phyloP scores from a whole-genome alignment of 1,284 basidiomycete species.

The Laetiporus sulphureus region DNA sequence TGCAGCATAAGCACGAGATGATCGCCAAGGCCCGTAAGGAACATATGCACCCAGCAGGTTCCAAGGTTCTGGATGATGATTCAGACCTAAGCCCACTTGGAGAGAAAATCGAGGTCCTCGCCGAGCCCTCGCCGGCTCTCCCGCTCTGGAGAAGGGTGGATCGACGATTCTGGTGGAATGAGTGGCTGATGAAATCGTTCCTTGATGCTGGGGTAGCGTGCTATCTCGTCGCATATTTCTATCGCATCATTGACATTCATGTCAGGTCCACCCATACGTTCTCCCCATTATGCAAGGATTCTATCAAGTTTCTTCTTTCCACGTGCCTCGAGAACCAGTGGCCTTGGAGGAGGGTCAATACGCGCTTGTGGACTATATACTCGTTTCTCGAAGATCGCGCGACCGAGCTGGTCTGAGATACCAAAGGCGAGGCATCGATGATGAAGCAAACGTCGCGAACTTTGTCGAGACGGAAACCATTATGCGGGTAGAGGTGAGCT shows the following conservation, averaged over 20 bases:
- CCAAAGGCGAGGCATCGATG: constrained; percentile 91
- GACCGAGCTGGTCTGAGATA: constrained; percentile 93
- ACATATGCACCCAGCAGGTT: constrained; percentile 47
- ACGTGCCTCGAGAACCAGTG: constrained; percentile 49
- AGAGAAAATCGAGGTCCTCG: constrained; percentile 44
- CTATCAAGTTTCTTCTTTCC: constrained; percentile 65
- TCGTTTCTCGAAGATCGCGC: constrained; percentile 84
- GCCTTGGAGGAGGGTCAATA: constrained; percentile 36
- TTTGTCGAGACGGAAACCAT: constrained; percentile 94
- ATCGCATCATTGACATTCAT: constrained; percentile 1
- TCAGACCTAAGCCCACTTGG: constrained; percentile 22
- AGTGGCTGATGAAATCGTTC: constrained; percentile 70
- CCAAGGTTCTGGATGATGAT: constrained; percentile 37
- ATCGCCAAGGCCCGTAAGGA: constrained; percentile 47
- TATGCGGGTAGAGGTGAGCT: constrained; percentile 65
- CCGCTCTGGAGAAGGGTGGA: constrained; percentile 84
- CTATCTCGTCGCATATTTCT: neutral
- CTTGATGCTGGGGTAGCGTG: constrained; percentile 62
- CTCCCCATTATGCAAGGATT: constrained; percentile 89
- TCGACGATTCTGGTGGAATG: constrained; percentile 87
- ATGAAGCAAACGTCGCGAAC: constrained; percentile 79
- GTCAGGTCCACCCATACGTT: constrained; percentile 72
- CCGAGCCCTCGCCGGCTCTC: constrained; percentile 63
- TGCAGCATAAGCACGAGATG: constrained; percentile 73
- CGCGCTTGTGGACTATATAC: constrained; percentile 53